Evolutionary conservation across 306 rosid species (phyloP).

Genomic region (Carpinus fangiana): DNA sequence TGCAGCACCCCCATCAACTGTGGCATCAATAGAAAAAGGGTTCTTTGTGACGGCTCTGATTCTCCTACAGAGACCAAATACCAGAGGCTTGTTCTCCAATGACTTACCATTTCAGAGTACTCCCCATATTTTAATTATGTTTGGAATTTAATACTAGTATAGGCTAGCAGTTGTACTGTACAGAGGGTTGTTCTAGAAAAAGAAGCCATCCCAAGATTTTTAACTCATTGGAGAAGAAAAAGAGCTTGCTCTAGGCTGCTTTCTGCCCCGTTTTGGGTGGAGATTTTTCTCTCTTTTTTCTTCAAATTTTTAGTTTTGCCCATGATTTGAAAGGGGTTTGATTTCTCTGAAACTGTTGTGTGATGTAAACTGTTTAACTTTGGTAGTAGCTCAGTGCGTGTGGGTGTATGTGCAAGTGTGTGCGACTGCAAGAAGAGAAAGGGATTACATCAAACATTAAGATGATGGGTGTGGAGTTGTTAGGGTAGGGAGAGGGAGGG

Average conservation of each 20-base stretch:
- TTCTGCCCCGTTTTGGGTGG: constrained; percentile 24
- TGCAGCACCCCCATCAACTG: constrained; percentile 44
- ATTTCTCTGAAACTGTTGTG: constrained; percentile 41
- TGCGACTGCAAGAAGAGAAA: constrained; percentile 8
- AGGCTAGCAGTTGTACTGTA: constrained; percentile 66
- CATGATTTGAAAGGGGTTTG: constrained; percentile 45
- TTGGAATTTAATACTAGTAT: constrained; percentile 39
- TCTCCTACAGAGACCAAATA: constrained; percentile 68
- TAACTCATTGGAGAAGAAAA: constrained; percentile 32
- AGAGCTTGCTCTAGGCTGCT: constrained; percentile 39
- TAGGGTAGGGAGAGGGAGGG: constrained; percentile 54
- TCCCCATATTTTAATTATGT: constrained; percentile 27
- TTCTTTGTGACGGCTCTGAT: constrained; percentile 54
- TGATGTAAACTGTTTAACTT: constrained; percentile 44
- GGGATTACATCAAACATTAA: constrained; percentile 47
- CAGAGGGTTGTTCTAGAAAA: constrained; percentile 56
- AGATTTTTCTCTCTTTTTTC: constrained; percentile 35
- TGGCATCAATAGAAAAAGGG: constrained; percentile 73
- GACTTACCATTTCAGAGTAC: constrained; percentile 38
- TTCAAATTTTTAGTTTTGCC: constrained; percentile 50
- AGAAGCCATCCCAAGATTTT: constrained; percentile 38
- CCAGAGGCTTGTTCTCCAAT: constrained; percentile 71
- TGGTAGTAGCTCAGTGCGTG: constrained; percentile 34
- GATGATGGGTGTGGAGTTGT: constrained; percentile 61
- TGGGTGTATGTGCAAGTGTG: constrained; percentile 19